Conservation (phyloP, 2,329 filamentous ascomycete species). For the Aspergillus novofumigatus region DNA sequence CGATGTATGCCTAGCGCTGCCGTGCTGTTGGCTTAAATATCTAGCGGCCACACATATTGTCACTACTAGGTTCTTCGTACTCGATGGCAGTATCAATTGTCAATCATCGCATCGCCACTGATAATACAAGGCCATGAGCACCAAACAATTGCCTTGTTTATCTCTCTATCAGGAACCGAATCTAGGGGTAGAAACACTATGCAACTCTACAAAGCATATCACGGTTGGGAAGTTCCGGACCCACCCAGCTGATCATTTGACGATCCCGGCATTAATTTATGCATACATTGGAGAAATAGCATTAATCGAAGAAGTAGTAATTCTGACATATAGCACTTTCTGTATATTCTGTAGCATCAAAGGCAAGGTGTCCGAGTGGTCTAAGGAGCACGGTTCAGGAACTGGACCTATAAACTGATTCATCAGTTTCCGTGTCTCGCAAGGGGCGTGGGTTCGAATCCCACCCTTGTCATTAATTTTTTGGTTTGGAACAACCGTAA, state of each 20-base stretch:
- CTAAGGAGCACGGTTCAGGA: neutral
- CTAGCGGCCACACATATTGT: too few species aligned
- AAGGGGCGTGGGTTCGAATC: neutral
- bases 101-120: too few species aligned
- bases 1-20: too few species aligned
- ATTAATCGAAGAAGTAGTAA: neutral
- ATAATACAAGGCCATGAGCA: neutral
- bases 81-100: too few species aligned
- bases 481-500: too few species aligned
- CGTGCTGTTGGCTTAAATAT: too few species aligned
- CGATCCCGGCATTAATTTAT: neutral
- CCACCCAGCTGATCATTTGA: conserved; percentile 4
- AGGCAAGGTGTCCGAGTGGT: neutral
- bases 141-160: neutral
- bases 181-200: neutral
- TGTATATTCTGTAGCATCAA: neutral
- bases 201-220: neutral
- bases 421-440: neutral
- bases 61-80: too few species aligned
- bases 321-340: neutral
- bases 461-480: neutral
- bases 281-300: neutral
- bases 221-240: neutral
- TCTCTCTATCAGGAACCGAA: neutral
- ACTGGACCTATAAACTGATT: neutral